These are phyloP conservation scores for Ophiocordyceps unilateralis DNA, from an alignment of 2,329 filamentous ascomycete genomes.

Conservation along the genomic window DNA sequence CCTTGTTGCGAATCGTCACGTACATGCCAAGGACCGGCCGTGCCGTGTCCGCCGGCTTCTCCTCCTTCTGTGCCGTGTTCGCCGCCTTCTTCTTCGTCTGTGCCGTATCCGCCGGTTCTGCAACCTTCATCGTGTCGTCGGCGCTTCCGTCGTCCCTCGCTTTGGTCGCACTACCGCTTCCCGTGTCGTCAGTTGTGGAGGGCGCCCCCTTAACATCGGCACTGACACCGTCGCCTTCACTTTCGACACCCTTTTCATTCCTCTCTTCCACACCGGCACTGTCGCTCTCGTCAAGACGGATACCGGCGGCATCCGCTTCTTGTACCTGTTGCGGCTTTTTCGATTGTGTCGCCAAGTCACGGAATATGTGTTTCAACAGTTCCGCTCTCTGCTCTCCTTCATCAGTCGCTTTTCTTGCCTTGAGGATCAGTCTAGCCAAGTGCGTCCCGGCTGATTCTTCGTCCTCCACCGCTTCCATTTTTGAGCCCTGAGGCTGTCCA, in stretches of 20 bases:
- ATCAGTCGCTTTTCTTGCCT: slow-evolving; percentile 29
- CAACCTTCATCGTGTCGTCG: background rate
- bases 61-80: background rate
- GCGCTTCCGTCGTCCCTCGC: background rate
- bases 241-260: background rate
- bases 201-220: background rate
- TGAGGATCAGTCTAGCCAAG: slow-evolving; percentile 33
- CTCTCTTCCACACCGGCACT: background rate
- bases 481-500: background rate
- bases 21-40: slow-evolving; percentile 50
- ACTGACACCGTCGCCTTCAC: background rate
- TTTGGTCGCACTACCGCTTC: background rate
- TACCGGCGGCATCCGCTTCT: background rate
- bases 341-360: slow-evolving; percentile 25
- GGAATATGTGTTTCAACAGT: slow-evolving; percentile 33
- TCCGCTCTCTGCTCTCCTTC: slow-evolving; percentile 22
- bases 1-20: slow-evolving; percentile 52
- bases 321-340: slow-evolving; percentile 4
- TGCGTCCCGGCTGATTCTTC: slow-evolving; percentile 6
- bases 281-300: background rate
- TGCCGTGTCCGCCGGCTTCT: background rate
- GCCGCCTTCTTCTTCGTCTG: background rate
- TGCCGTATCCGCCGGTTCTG: no score
- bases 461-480: background rate
- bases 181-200: background rate